Evolutionary conservation across 345 rosid species (phyloP).

Genomic region (Pistacia integerrima): DNA sequence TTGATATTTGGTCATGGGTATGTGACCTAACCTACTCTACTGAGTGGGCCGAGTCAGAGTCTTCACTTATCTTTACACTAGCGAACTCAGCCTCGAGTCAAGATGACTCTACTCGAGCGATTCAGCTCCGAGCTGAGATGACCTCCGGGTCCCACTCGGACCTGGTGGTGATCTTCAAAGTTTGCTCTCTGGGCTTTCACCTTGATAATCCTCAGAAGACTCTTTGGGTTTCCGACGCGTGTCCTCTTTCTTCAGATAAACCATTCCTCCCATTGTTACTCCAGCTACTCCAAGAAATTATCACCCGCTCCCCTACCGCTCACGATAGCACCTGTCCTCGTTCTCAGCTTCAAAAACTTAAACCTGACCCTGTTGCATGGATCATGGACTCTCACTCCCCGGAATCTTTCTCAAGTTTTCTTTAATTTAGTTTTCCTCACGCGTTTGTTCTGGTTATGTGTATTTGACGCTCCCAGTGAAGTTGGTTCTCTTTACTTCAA

Average conservation of each 20-base stretch:
- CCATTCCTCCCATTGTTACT: constrained; percentile 75
- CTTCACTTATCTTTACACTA: constrained; percentile 39
- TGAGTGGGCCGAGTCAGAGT: constrained; percentile 36
- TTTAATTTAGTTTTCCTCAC: constrained; percentile 63
- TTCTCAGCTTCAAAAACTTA: constrained; percentile 58
- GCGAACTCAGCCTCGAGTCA: constrained; percentile 29
- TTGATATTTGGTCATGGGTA: constrained; percentile 88
- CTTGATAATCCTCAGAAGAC: constrained; percentile 23
- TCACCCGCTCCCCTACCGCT: constrained; percentile 54
- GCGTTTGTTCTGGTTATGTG: constrained; percentile 81
- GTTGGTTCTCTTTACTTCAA: constrained; percentile 75
- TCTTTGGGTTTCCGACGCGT: constrained; percentile 77
- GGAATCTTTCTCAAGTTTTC: constrained; percentile 72
- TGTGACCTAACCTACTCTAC: constrained; percentile 47
- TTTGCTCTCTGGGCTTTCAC: constrained; percentile 49
- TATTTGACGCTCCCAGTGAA: constrained; percentile 61
- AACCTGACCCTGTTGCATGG: constrained; percentile 73
- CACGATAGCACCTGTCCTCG: constrained; percentile 54
- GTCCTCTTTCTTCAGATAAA: constrained; percentile 62
- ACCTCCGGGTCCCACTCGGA: constrained; percentile 32
- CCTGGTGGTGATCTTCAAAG: constrained; percentile 39
- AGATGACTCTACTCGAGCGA: constrained; percentile 35
- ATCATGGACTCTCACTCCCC: constrained; percentile 80
- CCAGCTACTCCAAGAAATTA: constrained; percentile 75
- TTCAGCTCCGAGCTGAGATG: constrained; percentile 62